Percentiles rank a stretch among this genome's conserved stretches.
Conservation (phyloP, 257 asterid genomes). For the Galeopsis tetrahit region DNA sequence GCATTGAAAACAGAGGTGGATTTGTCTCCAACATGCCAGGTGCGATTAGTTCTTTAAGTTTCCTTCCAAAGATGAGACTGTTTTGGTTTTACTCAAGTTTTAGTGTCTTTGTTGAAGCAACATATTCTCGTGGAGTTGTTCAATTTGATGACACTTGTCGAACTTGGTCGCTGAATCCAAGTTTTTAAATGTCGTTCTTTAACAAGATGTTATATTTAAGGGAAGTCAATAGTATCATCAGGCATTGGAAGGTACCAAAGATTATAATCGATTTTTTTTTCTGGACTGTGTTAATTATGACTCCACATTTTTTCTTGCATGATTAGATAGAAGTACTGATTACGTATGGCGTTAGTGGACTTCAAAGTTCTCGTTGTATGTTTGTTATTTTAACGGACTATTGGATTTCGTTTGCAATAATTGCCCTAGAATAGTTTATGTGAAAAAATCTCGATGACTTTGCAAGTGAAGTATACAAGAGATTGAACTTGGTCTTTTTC, state of each 20-base stretch:
- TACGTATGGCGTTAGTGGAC: background rate
- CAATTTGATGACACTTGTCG: background rate
- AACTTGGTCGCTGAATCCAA: background rate
- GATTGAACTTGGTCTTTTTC: too few species aligned
- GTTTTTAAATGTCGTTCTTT: background rate
- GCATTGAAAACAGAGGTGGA: slow-evolving; percentile 86
- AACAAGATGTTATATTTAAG: background rate
- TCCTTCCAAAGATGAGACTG: background rate
- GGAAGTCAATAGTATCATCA: background rate
- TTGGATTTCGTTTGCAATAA: background rate
- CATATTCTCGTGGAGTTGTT: background rate
- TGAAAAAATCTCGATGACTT: too few species aligned
- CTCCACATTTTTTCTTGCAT: too few species aligned
- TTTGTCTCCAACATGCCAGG: slow-evolving; percentile 99
- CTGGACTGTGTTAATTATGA: too few species aligned
- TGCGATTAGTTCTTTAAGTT: slow-evolving; percentile 21
- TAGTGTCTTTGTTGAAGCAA: slow-evolving; percentile 2
- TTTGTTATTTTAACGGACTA: background rate
- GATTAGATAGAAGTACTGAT: too few species aligned
- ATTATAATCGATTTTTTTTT: too few species aligned
- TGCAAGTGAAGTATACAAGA: too few species aligned
- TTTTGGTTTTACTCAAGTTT: slow-evolving; percentile 1
- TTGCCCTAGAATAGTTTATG: too few species aligned
- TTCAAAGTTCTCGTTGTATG: background rate
- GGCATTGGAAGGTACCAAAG: too few species aligned